These are phyloP conservation scores for Hericium erinaceus DNA, from an alignment of 768 basidiomycete genomes.

Conservation along the genomic window DNA sequence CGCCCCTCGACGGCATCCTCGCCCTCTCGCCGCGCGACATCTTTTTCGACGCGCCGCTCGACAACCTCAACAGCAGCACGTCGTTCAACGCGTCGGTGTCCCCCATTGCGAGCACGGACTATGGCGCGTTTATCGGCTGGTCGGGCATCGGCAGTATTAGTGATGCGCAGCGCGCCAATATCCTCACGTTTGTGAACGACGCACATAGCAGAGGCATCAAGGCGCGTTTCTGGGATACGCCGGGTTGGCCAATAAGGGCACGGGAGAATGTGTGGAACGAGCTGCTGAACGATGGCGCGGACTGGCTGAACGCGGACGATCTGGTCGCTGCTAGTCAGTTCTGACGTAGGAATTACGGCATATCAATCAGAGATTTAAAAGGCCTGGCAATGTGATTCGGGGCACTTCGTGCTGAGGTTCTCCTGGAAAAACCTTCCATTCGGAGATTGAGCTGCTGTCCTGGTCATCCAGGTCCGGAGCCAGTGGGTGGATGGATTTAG, in stretches of 20 bases:
- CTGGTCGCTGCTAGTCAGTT: slow-evolving; percentile 31
- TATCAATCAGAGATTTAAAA: too few species aligned
- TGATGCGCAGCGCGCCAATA: slow-evolving; percentile 28
- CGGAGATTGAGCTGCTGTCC: too few species aligned
- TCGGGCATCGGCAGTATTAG: slow-evolving; percentile 34
- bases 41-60: slow-evolving; percentile 45
- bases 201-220: slow-evolving; percentile 36
- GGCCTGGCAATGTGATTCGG: too few species aligned
- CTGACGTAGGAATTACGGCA: neutral
- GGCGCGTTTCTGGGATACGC: slow-evolving; percentile 47
- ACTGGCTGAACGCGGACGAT: slow-evolving; percentile 49
- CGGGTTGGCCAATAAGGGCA: slow-evolving; percentile 37
- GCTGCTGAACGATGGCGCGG: slow-evolving; percentile 33
- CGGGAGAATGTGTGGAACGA: slow-evolving; percentile 35
- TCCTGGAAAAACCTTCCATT: too few species aligned
- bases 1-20: slow-evolving; percentile 37
- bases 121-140: slow-evolving; percentile 19
- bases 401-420: too few species aligned
- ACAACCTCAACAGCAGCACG: slow-evolving; percentile 22
- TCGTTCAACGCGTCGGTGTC: slow-evolving; percentile 32
- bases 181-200: slow-evolving; percentile 31
- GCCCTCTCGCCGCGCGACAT: slow-evolving; percentile 36
- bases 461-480: too few species aligned
- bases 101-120: slow-evolving; percentile 44
- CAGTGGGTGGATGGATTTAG: too few species aligned